Conservation (phyloP, 176 grass and related monocot species). For the Elaeis guineensis region DNA sequence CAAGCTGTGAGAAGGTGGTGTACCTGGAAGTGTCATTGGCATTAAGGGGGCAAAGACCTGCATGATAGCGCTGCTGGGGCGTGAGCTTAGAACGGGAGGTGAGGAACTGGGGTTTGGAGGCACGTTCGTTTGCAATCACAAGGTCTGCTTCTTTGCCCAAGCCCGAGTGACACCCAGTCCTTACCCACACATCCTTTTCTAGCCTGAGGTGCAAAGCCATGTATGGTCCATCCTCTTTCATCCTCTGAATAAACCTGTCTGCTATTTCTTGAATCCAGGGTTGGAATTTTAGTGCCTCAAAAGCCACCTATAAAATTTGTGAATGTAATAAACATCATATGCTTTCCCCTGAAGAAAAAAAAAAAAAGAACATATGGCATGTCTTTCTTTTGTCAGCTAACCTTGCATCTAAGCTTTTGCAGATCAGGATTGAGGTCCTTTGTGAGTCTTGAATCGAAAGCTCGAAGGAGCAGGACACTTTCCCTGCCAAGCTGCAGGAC, state of each 20-base stretch:
- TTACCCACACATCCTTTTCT: constrained; percentile 44
- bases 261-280: constrained; percentile 26
- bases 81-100: constrained; percentile 30
- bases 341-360: too few relatives aligned
- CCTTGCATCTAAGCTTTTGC: constrained; percentile 43
- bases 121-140: constrained; percentile 2
- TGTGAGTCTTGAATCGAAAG: constrained; percentile 33
- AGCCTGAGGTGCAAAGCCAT: constrained; percentile 34
- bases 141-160: constrained; percentile 10
- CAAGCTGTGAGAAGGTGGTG: too few relatives aligned
- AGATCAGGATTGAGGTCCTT: constrained; percentile 30
- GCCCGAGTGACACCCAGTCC: constrained; percentile 34
- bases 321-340: too few relatives aligned
- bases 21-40: constrained; percentile 29
- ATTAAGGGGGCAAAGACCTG: constrained; percentile 40
- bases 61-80: constrained; percentile 10
- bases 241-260: constrained; percentile 19
- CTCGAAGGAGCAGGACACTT: constrained; percentile 25
- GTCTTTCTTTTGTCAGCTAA: background rate
- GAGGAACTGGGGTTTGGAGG: constrained; percentile 18
- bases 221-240: constrained; percentile 33
- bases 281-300: constrained; percentile 30
- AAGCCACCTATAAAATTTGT: constrained; percentile 23
- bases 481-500: constrained; percentile 20
- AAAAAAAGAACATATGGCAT: too few relatives aligned